phyloP scores from a whole-genome alignment of 257 asterid species.

The Voacanga thouarsii region DNA sequence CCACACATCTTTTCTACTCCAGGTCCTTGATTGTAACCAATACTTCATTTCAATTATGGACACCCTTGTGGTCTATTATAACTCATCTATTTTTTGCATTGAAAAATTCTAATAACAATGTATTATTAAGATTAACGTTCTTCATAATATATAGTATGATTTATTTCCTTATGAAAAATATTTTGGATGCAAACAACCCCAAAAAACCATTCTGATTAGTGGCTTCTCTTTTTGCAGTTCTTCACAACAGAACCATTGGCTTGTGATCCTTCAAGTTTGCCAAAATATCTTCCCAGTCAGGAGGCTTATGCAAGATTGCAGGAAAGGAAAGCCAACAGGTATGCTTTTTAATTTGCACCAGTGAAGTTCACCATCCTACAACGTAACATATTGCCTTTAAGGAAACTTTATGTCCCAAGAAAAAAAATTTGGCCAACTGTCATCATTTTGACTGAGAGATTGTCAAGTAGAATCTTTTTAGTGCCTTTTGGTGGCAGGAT shows the following conservation, averaged over 20 bases:
- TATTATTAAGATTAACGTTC: neutral
- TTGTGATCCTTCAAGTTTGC: slow-evolving; percentile 58
- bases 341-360: neutral
- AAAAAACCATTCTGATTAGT: neutral
- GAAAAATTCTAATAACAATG: neutral
- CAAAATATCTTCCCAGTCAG: slow-evolving; percentile 56
- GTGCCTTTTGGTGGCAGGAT: neutral
- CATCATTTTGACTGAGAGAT: neutral
- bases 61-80: neutral
- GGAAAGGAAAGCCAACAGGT: slow-evolving; percentile 51
- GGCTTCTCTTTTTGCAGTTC: slow-evolving; percentile 29
- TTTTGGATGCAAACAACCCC: neutral
- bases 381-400: neutral
- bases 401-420: neutral
- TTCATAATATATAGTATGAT: too few species aligned
- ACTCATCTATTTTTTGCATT: neutral
- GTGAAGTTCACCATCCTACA: neutral
- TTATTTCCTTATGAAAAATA: too few species aligned
- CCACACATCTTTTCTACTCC: too few species aligned
- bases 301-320: slow-evolving; percentile 47
- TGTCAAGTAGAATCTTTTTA: neutral
- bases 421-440: neutral
- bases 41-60: too few species aligned
- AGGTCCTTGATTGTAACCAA: too few species aligned
- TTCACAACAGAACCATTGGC: slow-evolving; percentile 50